A percentile compares a stretch with the other conserved stretches of the same genome.
Evolutionary conservation across 345 rosid genomes (phyloP).

Genomic region (Eucalyptus brandiana): DNA sequence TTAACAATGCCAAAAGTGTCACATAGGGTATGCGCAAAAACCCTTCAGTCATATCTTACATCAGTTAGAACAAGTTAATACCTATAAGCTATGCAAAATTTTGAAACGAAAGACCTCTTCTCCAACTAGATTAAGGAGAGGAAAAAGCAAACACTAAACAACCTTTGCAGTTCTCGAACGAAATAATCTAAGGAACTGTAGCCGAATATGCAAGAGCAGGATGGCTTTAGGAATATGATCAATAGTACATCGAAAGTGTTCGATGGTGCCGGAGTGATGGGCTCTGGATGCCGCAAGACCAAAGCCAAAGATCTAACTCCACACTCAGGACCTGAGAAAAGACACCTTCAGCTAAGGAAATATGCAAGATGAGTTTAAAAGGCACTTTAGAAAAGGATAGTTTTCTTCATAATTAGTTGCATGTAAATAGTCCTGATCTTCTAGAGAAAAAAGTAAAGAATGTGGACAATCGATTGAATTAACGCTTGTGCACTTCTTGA

Average conservation of each 20-base stretch:
- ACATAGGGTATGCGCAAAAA: background rate
- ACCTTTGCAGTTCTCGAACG: background rate
- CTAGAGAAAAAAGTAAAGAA: background rate
- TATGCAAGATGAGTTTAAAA: background rate
- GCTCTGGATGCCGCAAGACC: conserved; percentile 52
- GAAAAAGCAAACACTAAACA: background rate
- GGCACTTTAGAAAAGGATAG: background rate
- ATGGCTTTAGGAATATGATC: background rate
- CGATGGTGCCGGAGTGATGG: conserved; percentile 52
- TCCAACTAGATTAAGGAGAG: background rate
- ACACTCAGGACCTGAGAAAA: conserved; percentile 49
- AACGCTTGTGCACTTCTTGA: background rate
- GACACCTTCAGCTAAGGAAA: background rate
- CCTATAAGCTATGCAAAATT: background rate
- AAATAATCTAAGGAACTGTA: background rate
- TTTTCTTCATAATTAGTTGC: background rate
- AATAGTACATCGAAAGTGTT: conserved; percentile 59
- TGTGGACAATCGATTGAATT: background rate
- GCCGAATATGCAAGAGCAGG: background rate
- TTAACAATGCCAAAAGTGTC: background rate
- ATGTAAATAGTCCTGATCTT: background rate
- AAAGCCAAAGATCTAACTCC: conserved; percentile 86
- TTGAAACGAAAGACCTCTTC: background rate
- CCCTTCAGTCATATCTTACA: background rate
- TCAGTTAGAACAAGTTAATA: background rate